These are phyloP conservation scores for Triticum aestivum DNA, from an alignment of 176 grass and related monocot genomes.

Conservation along the genomic window IWGSC_CS_RefSeq_v2.1 NC_057806.1:592955349-592955848, in stretches of 20 bases:
- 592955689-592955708: background rate
- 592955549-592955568: slow-evolving; percentile 1
- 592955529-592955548: background rate
- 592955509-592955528: background rate
- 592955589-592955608: background rate
- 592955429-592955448: background rate
- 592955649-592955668: background rate
- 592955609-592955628: background rate
- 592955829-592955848: background rate
- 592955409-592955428: slow-evolving; percentile 11
- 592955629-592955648: background rate
- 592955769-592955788: background rate
- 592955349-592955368: background rate
- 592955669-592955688: background rate
- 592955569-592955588: background rate
- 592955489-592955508: slow-evolving; percentile 8
- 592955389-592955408: slow-evolving; percentile 19
- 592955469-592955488: slow-evolving; percentile 26
- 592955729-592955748: background rate
- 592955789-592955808: slow-evolving; percentile 20
- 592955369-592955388: background rate
- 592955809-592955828: background rate
- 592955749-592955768: background rate
- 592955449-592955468: background rate
- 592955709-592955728: background rate